Conservation (phyloP, 108 stramenopile genomes). For the Cyclotella baltica region DNA sequence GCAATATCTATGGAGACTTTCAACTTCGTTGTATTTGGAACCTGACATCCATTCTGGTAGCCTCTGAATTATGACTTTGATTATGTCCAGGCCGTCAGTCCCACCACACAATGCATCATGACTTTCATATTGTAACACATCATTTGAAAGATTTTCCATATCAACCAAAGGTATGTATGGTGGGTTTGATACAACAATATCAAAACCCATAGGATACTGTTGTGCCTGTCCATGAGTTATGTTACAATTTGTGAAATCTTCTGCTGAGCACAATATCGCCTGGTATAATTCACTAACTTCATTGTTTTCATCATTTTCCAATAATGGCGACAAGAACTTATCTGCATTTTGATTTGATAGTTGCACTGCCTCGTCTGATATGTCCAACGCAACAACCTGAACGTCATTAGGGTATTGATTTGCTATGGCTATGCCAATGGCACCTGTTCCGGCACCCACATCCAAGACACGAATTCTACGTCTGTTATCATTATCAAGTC, state of each 20-base stretch:
- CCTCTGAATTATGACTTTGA: conserved; percentile 74
- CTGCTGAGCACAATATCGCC: conserved; percentile 57
- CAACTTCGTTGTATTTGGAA: background rate
- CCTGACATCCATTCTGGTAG: conserved; percentile 58
- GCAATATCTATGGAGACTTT: conserved; percentile 37
- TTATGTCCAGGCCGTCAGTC: conserved; percentile 91
- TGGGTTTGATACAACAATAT: conserved; percentile 94
- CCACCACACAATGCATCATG: conserved; percentile 87
- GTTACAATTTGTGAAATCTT: conserved; percentile 55
- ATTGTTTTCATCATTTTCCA: conserved; percentile 3
- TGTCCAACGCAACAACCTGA: conserved; percentile 83
- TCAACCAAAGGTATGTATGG: conserved; percentile 92
- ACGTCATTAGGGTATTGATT: conserved; percentile 52
- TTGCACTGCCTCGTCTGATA: conserved; percentile 74
- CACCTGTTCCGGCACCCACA: conserved; percentile 93
- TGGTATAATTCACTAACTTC: conserved; percentile 29
- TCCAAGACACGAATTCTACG: conserved; percentile 78
- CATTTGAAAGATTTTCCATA: conserved; percentile 67
- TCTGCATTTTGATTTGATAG: conserved; percentile 84
- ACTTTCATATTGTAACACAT: conserved; percentile 84
- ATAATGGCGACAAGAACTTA: conserved; percentile 40
- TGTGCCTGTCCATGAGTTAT: background rate
- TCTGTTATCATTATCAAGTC: background rate
- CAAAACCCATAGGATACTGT: conserved; percentile 63
- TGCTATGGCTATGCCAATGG: conserved; percentile 89